Percentiles rank a stretch among this genome's conserved stretches.
These are phyloP conservation scores for Saussurea involucrata DNA, from an alignment of 129 eudicot species.

Conservation along the genomic window DNA sequence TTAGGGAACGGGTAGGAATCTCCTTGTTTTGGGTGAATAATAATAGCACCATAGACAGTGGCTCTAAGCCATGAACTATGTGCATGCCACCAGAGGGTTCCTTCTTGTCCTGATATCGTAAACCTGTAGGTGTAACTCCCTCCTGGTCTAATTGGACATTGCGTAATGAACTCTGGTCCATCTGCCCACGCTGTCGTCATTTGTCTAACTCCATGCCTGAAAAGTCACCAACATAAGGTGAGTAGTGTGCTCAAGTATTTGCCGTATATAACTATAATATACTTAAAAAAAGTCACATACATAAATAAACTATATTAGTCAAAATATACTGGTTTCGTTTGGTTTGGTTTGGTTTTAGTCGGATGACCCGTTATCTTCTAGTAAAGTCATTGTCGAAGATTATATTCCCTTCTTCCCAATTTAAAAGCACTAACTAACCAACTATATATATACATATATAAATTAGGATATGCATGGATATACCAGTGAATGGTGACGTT, in stretches of 20 bases:
- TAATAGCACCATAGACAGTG: conserved; percentile 83
- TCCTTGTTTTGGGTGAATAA: conserved; percentile 76
- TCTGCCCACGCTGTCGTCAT: conserved; percentile 92
- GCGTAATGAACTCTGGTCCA: conserved; percentile 95
- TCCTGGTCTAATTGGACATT: conserved; percentile 96
- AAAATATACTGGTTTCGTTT: neutral
- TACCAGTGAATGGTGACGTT: conserved; percentile 98
- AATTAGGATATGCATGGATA: neutral
- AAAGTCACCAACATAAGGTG: neutral
- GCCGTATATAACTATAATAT: too few species aligned
- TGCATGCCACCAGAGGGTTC: conserved; percentile 99
- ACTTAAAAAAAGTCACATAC: neutral
- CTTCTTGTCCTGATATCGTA: conserved; percentile 85
- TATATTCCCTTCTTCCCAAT: neutral
- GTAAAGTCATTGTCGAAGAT: neutral
- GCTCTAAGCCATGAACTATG: conserved; percentile 98
- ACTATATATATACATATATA: neutral
- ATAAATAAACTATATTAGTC: neutral
- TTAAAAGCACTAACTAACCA: neutral
- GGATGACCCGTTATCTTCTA: neutral
- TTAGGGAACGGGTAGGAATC: conserved; percentile 74
- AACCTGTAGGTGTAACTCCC: conserved; percentile 83
- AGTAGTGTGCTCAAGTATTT: too few species aligned
- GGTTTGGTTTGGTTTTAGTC: too few species aligned
- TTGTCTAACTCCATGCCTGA: conserved; percentile 93